A percentile compares a stretch with the other conserved stretches of the same genome.
Evolutionary conservation across 176 grass and related monocot species (phyloP).

Genomic region (Pharus latifolius): DNA sequence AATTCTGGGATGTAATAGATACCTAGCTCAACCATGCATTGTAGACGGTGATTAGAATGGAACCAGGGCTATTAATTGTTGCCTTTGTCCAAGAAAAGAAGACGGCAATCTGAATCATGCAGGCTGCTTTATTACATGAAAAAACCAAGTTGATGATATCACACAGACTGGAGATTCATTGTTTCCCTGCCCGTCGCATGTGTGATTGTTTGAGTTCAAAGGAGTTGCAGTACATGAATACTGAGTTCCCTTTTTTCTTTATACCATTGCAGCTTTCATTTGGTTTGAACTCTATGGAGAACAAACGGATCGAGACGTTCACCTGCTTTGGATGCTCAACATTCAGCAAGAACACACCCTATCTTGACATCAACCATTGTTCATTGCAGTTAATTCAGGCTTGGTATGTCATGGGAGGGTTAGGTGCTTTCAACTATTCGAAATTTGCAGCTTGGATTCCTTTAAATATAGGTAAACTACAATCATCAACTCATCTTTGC

Average conservation of each 20-base stretch:
- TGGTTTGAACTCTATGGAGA: slow-evolving; percentile 90
- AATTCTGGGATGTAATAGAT: too few relatives aligned
- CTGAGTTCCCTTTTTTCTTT: neutral
- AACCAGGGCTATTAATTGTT: too few relatives aligned
- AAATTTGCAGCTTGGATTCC: slow-evolving; percentile 80
- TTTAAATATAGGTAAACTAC: neutral
- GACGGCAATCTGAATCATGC: too few relatives aligned
- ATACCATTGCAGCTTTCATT: slow-evolving; percentile 60
- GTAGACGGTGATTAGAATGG: too few relatives aligned
- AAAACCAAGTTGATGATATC: neutral
- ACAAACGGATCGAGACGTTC: slow-evolving; percentile 73
- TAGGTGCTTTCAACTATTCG: slow-evolving; percentile 82
- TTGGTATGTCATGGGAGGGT: slow-evolving; percentile 94
- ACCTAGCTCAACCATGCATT: too few relatives aligned
- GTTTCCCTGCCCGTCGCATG: neutral
- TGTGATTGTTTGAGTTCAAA: neutral
- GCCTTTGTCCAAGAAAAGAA: too few relatives aligned
- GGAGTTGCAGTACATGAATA: neutral
- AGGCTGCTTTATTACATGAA: neutral
- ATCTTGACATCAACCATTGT: neutral
- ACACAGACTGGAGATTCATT: neutral
- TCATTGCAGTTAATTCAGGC: slow-evolving; percentile 66
- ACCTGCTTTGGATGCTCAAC: slow-evolving; percentile 38
- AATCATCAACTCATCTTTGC: neutral
- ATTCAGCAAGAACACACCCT: neutral